phyloP scores from a whole-genome alignment of 2,329 filamentous ascomycete species.

The Ophiognomonia clavigignenti-juglandacearum region DNA sequence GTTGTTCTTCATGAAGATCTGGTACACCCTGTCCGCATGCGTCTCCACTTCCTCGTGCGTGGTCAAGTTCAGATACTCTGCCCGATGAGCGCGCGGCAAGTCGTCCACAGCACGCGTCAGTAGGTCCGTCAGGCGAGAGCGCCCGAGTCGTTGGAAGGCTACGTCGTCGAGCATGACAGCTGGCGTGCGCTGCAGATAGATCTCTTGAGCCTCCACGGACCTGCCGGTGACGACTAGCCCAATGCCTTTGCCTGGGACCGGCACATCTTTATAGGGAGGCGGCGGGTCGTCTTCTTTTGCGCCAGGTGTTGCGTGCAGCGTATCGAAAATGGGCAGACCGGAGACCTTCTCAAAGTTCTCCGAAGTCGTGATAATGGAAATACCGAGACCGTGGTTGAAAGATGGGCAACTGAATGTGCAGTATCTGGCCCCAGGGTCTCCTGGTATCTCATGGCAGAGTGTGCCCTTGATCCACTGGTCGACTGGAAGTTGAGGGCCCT shows the following conservation, averaged over 20 bases:
- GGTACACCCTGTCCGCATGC: constrained; percentile 21
- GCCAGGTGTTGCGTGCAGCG: neutral
- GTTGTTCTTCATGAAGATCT: constrained; percentile 28
- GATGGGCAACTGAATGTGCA: constrained; percentile 23
- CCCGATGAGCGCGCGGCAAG: constrained; percentile 20
- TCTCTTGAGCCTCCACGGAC: constrained; percentile 23
- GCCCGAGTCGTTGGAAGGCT: constrained; percentile 19
- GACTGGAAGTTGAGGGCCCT: neutral
- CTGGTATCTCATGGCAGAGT: constrained; percentile 13
- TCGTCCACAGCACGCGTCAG: constrained; percentile 22
- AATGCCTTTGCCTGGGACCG: constrained; percentile 26
- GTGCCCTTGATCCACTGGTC: neutral
- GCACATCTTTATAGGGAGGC: constrained; percentile 19
- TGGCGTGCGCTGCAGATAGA: constrained; percentile 25
- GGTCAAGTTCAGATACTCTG: constrained; percentile 24
- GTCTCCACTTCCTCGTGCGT: constrained; percentile 18
- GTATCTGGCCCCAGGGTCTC: constrained; percentile 12
- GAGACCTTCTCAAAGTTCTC: constrained; percentile 18
- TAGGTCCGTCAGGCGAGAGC: constrained; percentile 19
- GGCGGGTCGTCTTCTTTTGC: neutral
- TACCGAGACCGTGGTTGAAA: constrained; percentile 22
- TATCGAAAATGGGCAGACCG: constrained; percentile 9
- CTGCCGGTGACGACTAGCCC: constrained; percentile 26
- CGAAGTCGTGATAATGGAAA: constrained; percentile 25
- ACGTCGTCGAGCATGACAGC: constrained; percentile 28